phyloP scores from a whole-genome alignment of 2,329 filamentous ascomycete genomes.

The Fusarium anguioides region DNA sequence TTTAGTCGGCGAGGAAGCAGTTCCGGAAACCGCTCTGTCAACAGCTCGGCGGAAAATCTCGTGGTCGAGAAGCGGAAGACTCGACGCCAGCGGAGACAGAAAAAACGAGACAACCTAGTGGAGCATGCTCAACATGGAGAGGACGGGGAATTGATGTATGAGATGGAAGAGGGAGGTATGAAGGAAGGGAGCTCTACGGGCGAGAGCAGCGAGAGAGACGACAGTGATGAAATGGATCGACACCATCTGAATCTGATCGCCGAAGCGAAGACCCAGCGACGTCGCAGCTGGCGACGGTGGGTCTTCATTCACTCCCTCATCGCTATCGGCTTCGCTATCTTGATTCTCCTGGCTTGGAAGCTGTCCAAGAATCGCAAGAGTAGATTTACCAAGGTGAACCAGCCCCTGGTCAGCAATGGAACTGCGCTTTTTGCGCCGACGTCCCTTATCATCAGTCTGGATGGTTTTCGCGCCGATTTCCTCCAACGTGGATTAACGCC shows the following conservation, averaged over 20 bases:
- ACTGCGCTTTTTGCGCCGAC: constrained; percentile 91
- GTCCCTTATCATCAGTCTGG: constrained; percentile 91
- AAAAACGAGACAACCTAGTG: constrained; percentile 64
- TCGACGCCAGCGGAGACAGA: constrained; percentile 62
- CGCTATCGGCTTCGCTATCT: constrained; percentile 64
- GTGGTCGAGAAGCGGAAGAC: constrained; percentile 61
- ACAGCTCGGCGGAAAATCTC: constrained; percentile 61
- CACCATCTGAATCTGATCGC: constrained; percentile 61
- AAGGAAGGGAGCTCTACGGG: constrained; percentile 73
- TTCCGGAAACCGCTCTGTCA: constrained; percentile 50
- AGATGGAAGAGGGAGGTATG: constrained; percentile 86
- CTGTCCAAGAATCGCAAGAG: constrained; percentile 61
- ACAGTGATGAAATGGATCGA: constrained; percentile 69
- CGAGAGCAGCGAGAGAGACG: constrained; percentile 69
- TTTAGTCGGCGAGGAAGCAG: constrained; percentile 54
- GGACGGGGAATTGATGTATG: constrained; percentile 83
- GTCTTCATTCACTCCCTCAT: constrained; percentile 64
- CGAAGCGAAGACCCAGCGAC: constrained; percentile 60
- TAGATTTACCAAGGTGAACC: constrained; percentile 40
- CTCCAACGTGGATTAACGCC: constrained; percentile 86
- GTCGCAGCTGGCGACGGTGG: constrained; percentile 65
- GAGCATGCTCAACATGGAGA: constrained; percentile 70
- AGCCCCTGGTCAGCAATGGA: constrained; percentile 74
- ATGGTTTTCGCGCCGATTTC: constrained; percentile 96
- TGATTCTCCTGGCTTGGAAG: constrained; percentile 69